A percentile compares a stretch with the other conserved stretches of the same genome.
Conservation (phyloP, 495 filamentous ascomycete genomes). For the Aspergillus ellipticus region DNA sequence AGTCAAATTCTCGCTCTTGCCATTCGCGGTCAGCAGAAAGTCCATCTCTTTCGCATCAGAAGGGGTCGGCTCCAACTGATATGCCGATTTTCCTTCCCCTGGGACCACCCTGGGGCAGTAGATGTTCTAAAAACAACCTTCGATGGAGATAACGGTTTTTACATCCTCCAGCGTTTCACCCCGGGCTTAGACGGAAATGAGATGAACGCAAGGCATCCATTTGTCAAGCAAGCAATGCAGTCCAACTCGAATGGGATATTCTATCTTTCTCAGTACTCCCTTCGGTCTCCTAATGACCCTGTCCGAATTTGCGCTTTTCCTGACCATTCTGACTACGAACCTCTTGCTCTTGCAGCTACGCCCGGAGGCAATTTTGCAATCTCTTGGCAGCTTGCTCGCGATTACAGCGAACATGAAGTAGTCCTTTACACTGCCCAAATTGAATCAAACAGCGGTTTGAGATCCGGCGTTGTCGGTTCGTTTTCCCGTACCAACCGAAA, state of each 20-base stretch:
- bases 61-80: slow-evolving; percentile 15
- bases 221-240: slow-evolving; percentile 33
- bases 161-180: slow-evolving; percentile 32
- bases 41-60: slow-evolving; percentile 24
- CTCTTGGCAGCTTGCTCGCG: slow-evolving; percentile 36
- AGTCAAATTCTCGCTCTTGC: slow-evolving; percentile 17
- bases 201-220: slow-evolving; percentile 27
- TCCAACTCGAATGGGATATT: slow-evolving; percentile 20
- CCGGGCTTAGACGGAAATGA: slow-evolving; percentile 23
- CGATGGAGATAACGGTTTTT: slow-evolving; percentile 20
- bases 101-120: slow-evolving; percentile 20
- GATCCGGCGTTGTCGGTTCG: slow-evolving; percentile 16
- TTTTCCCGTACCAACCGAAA: not conserved
- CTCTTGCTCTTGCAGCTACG: slow-evolving; percentile 28
- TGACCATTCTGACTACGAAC: slow-evolving; percentile 27
- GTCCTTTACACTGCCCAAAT: slow-evolving; percentile 23
- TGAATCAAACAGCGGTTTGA: slow-evolving; percentile 4
- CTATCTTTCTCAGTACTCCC: slow-evolving; percentile 26
- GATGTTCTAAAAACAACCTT: slow-evolving; percentile 33
- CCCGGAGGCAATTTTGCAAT: slow-evolving; percentile 33
- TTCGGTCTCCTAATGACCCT: slow-evolving; percentile 9
- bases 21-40: slow-evolving; percentile 24
- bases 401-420: slow-evolving; percentile 24
- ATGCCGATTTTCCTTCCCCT: slow-evolving; percentile 18
- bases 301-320: slow-evolving; percentile 31